phyloP scores from a whole-genome alignment of 768 basidiomycete species.

The Cystofilobasidium ferigula region DNA sequence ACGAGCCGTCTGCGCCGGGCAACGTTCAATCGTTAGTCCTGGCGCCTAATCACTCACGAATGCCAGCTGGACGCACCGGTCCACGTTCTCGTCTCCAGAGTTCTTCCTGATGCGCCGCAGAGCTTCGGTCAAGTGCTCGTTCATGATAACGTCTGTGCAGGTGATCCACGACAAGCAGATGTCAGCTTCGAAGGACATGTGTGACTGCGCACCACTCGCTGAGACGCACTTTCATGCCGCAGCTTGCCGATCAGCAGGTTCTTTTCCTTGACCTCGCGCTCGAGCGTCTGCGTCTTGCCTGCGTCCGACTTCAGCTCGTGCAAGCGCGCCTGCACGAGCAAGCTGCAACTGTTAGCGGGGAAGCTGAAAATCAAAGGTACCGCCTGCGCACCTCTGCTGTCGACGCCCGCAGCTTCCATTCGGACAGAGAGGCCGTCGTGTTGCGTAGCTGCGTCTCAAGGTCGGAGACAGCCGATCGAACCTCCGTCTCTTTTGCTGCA shows the following conservation, averaged over 20 bases:
- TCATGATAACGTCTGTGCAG: slow-evolving; percentile 74
- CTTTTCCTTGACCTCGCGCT: slow-evolving; percentile 92
- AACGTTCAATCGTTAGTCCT: no score
- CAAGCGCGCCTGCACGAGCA: slow-evolving; percentile 52
- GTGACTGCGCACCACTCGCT: no score
- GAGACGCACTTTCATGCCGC: slow-evolving; percentile 70
- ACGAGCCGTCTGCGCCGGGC: slow-evolving; percentile 69
- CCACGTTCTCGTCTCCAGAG: slow-evolving; percentile 75
- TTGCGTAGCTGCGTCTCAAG: slow-evolving; percentile 62
- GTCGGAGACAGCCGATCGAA: slow-evolving; percentile 71
- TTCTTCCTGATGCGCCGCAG: slow-evolving; percentile 82
- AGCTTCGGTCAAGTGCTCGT: slow-evolving; percentile 95
- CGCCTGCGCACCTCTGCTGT: slow-evolving; percentile 62
- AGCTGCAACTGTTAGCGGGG: neutral
- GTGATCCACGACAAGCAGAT: neutral
- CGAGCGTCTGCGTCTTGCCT: slow-evolving; percentile 57
- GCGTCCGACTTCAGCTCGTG: slow-evolving; percentile 61
- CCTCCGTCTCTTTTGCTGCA: slow-evolving; percentile 78
- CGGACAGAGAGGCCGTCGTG: slow-evolving; percentile 66
- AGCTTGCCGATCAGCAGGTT: slow-evolving; percentile 86
- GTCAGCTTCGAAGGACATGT: neutral
- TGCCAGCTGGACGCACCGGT: slow-evolving; percentile 49
- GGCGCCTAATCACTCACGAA: no score
- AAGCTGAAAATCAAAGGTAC: neutral
- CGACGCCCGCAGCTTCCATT: slow-evolving; percentile 76